phyloP scores from a whole-genome alignment of 1,284 basidiomycete species.

The Xerocomus nothofagi region DNA sequence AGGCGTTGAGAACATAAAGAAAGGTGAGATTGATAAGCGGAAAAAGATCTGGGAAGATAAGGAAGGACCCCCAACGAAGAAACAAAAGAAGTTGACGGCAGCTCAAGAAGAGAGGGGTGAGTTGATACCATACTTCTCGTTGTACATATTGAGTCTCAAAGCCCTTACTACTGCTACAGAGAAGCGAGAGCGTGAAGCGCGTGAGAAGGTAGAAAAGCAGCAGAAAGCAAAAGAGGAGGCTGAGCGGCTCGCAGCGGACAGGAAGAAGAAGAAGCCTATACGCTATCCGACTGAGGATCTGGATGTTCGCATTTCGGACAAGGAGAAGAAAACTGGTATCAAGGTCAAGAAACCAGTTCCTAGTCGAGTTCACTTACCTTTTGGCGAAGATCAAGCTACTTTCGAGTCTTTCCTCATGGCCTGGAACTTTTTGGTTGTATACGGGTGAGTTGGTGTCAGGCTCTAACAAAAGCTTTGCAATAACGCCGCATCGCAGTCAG shows the following conservation, averaged over 20 bases:
- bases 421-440: constrained; percentile 92
- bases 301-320: constrained; percentile 72
- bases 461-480: neutral
- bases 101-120: constrained; percentile 73
- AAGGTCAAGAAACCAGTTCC: constrained; percentile 70
- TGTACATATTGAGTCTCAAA: constrained; percentile 28
- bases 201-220: constrained; percentile 65
- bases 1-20: constrained; percentile 78
- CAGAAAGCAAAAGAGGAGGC: constrained; percentile 68
- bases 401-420: constrained; percentile 87
- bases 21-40: constrained; percentile 85
- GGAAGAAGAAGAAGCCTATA: constrained; percentile 86
- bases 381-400: constrained; percentile 64
- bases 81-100: constrained; percentile 73
- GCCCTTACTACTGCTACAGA: constrained; percentile 45
- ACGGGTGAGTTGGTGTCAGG: constrained; percentile 62
- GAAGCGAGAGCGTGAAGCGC: constrained; percentile 65
- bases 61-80: constrained; percentile 74
- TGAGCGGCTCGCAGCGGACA: constrained; percentile 67
- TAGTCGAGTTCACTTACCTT: constrained; percentile 65
- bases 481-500: constrained; percentile 51
- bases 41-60: constrained; percentile 87
- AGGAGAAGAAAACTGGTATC: constrained; percentile 76
- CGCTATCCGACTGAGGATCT: constrained; percentile 86
- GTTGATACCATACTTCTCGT: constrained; percentile 16